A percentile compares a stretch with the other conserved stretches of the same genome.
phyloP scores from a whole-genome alignment of 164 flowering plant genomes.

The Cinnamomum micranthum region DNA sequence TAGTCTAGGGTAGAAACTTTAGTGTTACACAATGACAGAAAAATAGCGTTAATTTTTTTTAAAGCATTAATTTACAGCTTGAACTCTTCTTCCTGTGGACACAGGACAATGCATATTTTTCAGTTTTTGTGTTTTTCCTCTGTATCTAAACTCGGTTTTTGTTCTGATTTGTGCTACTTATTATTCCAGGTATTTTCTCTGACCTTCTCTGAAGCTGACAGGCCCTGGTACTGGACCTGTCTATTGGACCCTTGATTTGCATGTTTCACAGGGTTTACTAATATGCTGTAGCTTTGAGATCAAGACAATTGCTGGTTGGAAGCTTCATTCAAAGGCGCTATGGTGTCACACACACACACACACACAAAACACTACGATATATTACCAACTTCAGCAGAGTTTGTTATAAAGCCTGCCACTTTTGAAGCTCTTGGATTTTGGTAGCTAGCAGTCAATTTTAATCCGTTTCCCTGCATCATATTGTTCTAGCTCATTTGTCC shows the following conservation, averaged over 20 bases:
- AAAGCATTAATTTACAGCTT: neutral
- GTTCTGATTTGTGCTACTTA: conserved; percentile 45
- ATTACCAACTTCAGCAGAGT: neutral
- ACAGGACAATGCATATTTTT: neutral
- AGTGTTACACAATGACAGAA: too few species aligned
- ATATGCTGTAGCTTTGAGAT: conserved; percentile 17
- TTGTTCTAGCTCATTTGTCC: neutral
- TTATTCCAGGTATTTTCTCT: conserved; percentile 99
- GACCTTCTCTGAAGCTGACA: conserved; percentile 95
- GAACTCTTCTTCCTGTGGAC: neutral
- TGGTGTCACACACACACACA: neutral
- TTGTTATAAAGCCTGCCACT: neutral
- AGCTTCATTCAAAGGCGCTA: conserved; percentile 9
- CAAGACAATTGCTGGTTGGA: conserved; percentile 24
- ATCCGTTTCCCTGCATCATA: neutral
- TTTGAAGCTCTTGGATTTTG: neutral
- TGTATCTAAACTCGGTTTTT: neutral
- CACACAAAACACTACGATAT: neutral
- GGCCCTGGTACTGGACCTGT: conserved; percentile 55
- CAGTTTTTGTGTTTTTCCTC: neutral
- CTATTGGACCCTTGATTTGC: conserved; percentile 61
- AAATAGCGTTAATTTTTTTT: too few species aligned
- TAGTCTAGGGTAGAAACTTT: too few species aligned
- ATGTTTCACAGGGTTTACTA: conserved; percentile 63
- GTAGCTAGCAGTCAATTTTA: neutral